Evolutionary conservation across 2,329 filamentous ascomycete species (phyloP).

Genomic region (Colletotrichum echinochloae): DNA sequence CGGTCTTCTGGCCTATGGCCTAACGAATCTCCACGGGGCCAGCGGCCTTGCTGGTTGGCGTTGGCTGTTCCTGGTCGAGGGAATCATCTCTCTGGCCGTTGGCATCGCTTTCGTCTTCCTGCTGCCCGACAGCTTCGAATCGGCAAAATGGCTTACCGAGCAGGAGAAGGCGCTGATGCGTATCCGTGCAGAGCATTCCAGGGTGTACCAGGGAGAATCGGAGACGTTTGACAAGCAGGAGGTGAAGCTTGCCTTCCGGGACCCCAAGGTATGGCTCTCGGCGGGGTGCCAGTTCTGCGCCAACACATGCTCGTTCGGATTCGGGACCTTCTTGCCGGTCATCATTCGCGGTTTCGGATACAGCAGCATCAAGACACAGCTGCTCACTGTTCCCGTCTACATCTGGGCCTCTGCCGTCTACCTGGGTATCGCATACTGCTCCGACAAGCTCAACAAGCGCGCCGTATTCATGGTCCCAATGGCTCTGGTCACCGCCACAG

Average conservation of each 20-base stretch:
- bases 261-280: slow-evolving; percentile 64
- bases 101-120: slow-evolving; percentile 54
- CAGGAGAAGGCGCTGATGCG: slow-evolving; percentile 64
- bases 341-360: slow-evolving; percentile 67
- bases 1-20: slow-evolving; percentile 60
- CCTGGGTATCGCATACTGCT: slow-evolving; percentile 57
- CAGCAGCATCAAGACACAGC: slow-evolving; percentile 61
- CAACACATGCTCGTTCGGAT: slow-evolving; percentile 66
- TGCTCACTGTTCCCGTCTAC: slow-evolving; percentile 69
- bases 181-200: slow-evolving; percentile 57
- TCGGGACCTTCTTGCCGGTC: slow-evolving; percentile 68
- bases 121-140: slow-evolving; percentile 56
- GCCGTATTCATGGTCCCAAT: slow-evolving; percentile 56
- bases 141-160: slow-evolving; percentile 61
- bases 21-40: slow-evolving; percentile 51
- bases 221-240: slow-evolving; percentile 64
- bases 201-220: slow-evolving; percentile 59
- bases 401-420: slow-evolving; percentile 61
- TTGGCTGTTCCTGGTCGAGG: slow-evolving; percentile 65
- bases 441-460: slow-evolving; percentile 55
- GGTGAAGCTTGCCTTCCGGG: slow-evolving; percentile 59
- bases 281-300: slow-evolving; percentile 63
- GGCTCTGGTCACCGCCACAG: slow-evolving; percentile 64
- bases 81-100: slow-evolving; percentile 57
- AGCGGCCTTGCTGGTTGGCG: slow-evolving; percentile 59